Base-by-base conservation (phyloP, 129 eudicot species). In the Apium graveolens region DNA sequence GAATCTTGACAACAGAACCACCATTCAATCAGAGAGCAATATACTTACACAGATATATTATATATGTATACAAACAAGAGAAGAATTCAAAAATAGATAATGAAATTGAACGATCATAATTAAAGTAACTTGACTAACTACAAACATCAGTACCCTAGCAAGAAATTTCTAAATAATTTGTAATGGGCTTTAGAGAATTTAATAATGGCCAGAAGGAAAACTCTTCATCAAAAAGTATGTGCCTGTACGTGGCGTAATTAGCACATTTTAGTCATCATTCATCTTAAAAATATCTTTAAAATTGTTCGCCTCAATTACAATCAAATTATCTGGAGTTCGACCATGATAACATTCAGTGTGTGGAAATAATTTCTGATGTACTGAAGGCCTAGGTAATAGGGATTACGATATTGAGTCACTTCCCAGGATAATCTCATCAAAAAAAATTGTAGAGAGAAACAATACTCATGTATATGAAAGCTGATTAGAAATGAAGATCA, bases 1-100 rank as follows among this genome's bases (percentile, higher is more conserved):
- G 72, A 72, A 73, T 72, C 80, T 82, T 31, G n/a, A 60, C 76
- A 82, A 76, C 37, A 5, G 46, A 53, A 78, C 48, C 31, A 73
- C 17, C 57, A 73, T 35, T 10, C 41, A 60, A 39, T 39, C 27
- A 42, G 55, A 41, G 27, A 72, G 51, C 16, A 72, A 70, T 21
- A 66, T 31, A 35, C 29, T 39, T 11, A 32, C 65, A 10, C 17
- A 63, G 34, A 60, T 14, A 41, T 20, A 48, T 31, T 20, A 35
- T 37, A 35, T 45, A 76, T 35, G 35, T 21, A 62, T 16, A 53
- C 12, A 76, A 18, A 53, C 24, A 76, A 18, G 71, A 49, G 57
- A 49, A 18, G 9, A 49, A 17, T 17, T 49, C 6, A 49, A 49
- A 49, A 18, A 49, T 49, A 49, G n/a, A 49, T 17, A 20, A 49